Base-by-base conservation (phyloP, 1,284 basidiomycete genomes). In the Ceratobasidium sp. region DNA sequence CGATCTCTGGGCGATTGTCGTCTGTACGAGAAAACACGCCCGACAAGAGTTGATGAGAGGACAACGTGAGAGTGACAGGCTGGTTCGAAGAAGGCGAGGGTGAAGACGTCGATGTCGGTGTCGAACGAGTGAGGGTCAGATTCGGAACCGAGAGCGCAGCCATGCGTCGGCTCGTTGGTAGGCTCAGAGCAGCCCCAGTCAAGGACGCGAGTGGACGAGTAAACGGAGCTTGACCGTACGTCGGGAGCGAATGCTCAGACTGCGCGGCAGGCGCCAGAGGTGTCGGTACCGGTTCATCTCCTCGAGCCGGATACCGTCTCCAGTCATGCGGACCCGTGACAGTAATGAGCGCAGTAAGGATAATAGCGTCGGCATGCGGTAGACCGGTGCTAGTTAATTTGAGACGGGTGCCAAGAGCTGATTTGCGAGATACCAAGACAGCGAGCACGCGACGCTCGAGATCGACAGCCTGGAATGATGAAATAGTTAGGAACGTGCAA, bases 361-460 rank as follows among this genome's bases (percentile, higher is more conserved):
- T 28, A 10, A 70, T 3, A 2, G 65, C 65, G 58, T 70, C 65
- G 3, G 65, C 65, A 32, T 70, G 43, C 10, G 30, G 34, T 9
- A 70, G 43, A 16, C 65, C 65, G 16, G 65, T 70, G 23, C 52
- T 57, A 1, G 65, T 70, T 8, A 70, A 52, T 26, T 70, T 70
- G 39, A 70, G 65, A 18, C 65, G 65, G 3, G 65, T 70, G 39
- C 65, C 65, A 14, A 70, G 65, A 10, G 65, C 65, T n/a, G 65
- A 70, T 55, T 70, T 70, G 41, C 65, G 65, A 8, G 65, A 70
- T 4, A 70, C 53, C 26, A 70, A 39, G 3, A 70, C 43, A 30
- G 52, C 65, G 28, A 70, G 65, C 16, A 70, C 65, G 53, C 65
- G 65, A 36, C 65, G 52, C 26, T 70, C 65, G 32, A 70, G 65